Conservation (phyloP, 371 early-diverging fungal genomes). For the Massospora cicadina region DNA sequence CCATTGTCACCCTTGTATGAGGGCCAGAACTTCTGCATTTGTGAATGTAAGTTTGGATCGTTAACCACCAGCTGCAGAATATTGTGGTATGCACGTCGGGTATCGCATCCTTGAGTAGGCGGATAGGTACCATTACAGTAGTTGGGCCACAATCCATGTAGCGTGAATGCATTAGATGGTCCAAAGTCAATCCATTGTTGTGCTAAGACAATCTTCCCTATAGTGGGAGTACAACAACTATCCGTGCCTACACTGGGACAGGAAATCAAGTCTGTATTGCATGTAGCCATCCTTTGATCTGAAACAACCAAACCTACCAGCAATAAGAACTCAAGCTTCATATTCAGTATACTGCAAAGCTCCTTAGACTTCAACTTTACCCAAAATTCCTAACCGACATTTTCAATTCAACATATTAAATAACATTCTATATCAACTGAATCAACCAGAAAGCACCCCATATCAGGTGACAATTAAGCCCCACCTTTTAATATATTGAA, state of each 20-base stretch:
- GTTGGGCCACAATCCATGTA: constrained; percentile 73
- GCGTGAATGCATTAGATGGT: constrained; percentile 30
- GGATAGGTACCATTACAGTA: constrained; percentile 39
- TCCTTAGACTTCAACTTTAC: too few species aligned
- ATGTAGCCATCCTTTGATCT: too few species aligned
- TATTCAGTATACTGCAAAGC: too few species aligned
- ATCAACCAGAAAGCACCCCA: too few species aligned
- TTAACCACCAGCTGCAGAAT: constrained; percentile 24
- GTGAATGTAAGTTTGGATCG: constrained; percentile 20
- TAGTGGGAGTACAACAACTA: constrained; percentile 47
- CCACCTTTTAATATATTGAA: too few species aligned
- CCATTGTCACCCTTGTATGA: constrained; percentile 22
- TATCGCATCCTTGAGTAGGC: constrained; percentile 48
- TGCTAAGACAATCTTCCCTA: constrained; percentile 42
- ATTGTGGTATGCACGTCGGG: constrained; percentile 27
- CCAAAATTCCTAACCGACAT: too few species aligned
- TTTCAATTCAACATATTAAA: too few species aligned
- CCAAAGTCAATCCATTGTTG: constrained; percentile 33
- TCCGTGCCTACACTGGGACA: constrained; percentile 12
- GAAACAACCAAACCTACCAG: too few species aligned
- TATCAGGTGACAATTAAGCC: too few species aligned
- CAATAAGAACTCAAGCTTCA: too few species aligned
- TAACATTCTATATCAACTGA: too few species aligned
- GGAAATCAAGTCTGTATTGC: too few species aligned
- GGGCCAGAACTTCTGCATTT: constrained; percentile 20